A percentile compares a stretch with the other conserved stretches of the same genome.
Conservation (phyloP, 306 rosid genomes). For the Cucurbita argyrosperma region DNA sequence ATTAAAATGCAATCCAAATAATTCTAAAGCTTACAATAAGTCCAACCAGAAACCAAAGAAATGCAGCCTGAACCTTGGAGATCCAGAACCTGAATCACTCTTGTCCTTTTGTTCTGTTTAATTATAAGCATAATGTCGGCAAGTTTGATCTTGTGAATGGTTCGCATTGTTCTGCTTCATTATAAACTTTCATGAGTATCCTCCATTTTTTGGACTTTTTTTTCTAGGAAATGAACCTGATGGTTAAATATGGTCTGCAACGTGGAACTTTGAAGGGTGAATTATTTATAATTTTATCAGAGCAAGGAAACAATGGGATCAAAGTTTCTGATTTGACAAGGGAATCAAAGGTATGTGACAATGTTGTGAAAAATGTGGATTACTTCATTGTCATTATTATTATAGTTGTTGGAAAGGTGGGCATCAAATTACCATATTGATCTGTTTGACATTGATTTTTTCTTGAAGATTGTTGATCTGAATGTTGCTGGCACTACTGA, state of each 20-base stretch:
- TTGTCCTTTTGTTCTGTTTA: neutral
- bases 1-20: neutral
- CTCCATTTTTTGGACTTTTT: neutral
- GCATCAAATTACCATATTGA: neutral
- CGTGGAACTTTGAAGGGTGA: constrained; percentile 78
- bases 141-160: neutral
- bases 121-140: neutral
- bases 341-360: constrained; percentile 54
- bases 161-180: neutral
- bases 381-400: neutral
- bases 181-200: neutral
- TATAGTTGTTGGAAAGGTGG: neutral
- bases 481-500: constrained; percentile 46
- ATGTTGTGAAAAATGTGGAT: neutral
- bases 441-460: constrained; percentile 11
- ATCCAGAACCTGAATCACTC: neutral
- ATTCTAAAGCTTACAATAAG: neutral
- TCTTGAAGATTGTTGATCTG: constrained; percentile 61
- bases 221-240: constrained; percentile 57
- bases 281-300: constrained; percentile 55
- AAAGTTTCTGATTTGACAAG: constrained; percentile 63
- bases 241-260: constrained; percentile 50
- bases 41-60: neutral
- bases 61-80: neutral
- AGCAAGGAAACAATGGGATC: constrained; percentile 68